Evolutionary conservation across 106 monocot genomes (phyloP), one percentile per base, ranked within the genome.

Genomic region (Vanilla planifolia): DNA sequence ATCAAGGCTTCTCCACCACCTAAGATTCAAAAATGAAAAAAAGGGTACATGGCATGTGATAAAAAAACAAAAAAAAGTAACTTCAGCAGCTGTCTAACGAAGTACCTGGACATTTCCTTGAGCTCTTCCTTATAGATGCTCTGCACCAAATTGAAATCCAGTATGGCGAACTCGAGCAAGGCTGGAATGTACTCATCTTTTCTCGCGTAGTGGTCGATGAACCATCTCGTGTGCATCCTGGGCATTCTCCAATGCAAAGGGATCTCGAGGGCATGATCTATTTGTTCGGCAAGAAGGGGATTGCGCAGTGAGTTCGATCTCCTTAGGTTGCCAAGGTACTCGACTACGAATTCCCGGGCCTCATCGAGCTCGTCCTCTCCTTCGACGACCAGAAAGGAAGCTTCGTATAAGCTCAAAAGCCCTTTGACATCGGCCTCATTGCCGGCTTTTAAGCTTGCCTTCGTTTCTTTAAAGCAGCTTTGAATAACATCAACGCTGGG

Each of bases 61-160:
- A 39, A 39, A 39, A 6, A 39, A 39, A 39, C 5, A 39, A 39
- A 39, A 39, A 10, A 39, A 39, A 33, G 37, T 33, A 4, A 19
- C 24, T 20, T 17, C 1, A 36, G 4, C 29, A 0, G 27, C 14
- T 34, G 3, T 14, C 32, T 51, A 17, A 50, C 4, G n/a, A 21
- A 14, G 19, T 53, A 74, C 79, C 60, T 53, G 17, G 55, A 25
- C 45, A 69, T 36, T 35, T 20, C 61, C 33, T 56, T 50, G n/a
- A 79, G 65, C 58, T 74, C 70, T 11, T 33, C 29, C 30, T 70
- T 65, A 33, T 74, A 53, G 30, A 32, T 28, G 3, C 24, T 42
- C 53, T 87, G 82, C 3, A 82, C 33, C n/a, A 28, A 19, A 39
- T 88, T 76, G 69, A 79, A 84, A 51, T 84, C 73, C 5, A 84